These are phyloP conservation scores for Erucastrum elatum DNA, from an alignment of 345 rosid species.

Conservation along the genomic window DNA sequence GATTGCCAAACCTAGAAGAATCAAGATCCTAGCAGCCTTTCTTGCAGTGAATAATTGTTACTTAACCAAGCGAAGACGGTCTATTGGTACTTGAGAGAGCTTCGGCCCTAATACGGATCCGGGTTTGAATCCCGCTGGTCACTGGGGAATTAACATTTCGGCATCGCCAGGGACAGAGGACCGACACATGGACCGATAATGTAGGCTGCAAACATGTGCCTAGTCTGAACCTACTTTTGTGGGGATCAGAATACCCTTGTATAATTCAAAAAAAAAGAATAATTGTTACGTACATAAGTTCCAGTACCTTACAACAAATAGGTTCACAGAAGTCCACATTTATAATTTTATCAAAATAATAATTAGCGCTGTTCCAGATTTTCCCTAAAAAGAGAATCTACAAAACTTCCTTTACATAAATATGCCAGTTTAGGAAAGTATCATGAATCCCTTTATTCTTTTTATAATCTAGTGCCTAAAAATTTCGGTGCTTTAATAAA, in stretches of 20 bases:
- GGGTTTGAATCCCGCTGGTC: too few species aligned
- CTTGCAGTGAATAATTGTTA: background rate
- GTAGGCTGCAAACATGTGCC: too few species aligned
- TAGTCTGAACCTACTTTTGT: too few species aligned
- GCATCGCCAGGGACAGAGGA: too few species aligned
- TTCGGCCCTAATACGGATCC: too few species aligned
- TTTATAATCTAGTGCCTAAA: background rate
- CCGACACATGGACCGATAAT: too few species aligned
- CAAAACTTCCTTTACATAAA: background rate
- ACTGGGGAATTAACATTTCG: too few species aligned
- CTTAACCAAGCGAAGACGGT: too few species aligned
- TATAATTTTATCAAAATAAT: background rate
- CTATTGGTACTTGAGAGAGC: too few species aligned
- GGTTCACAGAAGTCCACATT: background rate
- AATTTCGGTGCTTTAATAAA: slow-evolving; percentile 6
- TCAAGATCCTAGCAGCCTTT: background rate
- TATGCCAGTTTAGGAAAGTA: slow-evolving; percentile 14
- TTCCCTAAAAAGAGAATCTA: background rate
- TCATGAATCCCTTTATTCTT: background rate
- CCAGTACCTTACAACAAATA: background rate
- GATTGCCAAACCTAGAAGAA: background rate
- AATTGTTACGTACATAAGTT: too few species aligned
- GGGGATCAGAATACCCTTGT: too few species aligned
- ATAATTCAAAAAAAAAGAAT: too few species aligned
- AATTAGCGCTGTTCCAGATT: background rate